Conservation (phyloP, 2,329 filamentous ascomycete genomes). For the Trichophyton mentagrophytes region DNA sequence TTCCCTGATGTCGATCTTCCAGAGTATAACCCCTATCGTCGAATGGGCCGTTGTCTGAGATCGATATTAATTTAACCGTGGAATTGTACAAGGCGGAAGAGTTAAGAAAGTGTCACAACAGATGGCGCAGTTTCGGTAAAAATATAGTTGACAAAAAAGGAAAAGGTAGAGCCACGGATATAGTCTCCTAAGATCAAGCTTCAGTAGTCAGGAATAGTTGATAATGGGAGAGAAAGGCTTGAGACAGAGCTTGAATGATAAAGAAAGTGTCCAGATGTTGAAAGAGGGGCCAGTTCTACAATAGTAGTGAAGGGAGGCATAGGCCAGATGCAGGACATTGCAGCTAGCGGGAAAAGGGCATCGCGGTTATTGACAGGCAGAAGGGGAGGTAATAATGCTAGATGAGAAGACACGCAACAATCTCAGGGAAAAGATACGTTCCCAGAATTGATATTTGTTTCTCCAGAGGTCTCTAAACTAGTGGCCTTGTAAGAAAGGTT, state of each 20-base stretch:
- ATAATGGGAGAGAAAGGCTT: background rate
- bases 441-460: background rate
- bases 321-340: constrained; percentile 12
- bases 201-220: background rate
- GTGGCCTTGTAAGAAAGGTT: constrained; percentile 12
- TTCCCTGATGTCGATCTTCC: background rate
- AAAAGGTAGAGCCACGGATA: background rate
- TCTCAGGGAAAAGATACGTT: background rate
- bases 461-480: constrained; percentile 1
- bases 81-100: constrained; percentile 1
- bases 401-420: background rate
- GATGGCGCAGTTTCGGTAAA: constrained; percentile 5
- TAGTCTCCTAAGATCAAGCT: background rate
- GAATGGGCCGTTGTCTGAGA: background rate
- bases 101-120: background rate
- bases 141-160: constrained; percentile 4
- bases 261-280: background rate
- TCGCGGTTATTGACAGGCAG: constrained; percentile 12
- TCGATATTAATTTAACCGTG: background rate
- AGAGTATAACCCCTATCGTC: background rate
- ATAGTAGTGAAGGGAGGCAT: constrained; percentile 6
- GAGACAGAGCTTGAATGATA: background rate
- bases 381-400: constrained; percentile 2
- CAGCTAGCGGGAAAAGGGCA: constrained; percentile 9
- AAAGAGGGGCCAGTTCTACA: constrained; percentile 1